phyloP scores from a whole-genome alignment of 2,329 filamentous ascomycete species.

The Nannizzia gypsea region DNA sequence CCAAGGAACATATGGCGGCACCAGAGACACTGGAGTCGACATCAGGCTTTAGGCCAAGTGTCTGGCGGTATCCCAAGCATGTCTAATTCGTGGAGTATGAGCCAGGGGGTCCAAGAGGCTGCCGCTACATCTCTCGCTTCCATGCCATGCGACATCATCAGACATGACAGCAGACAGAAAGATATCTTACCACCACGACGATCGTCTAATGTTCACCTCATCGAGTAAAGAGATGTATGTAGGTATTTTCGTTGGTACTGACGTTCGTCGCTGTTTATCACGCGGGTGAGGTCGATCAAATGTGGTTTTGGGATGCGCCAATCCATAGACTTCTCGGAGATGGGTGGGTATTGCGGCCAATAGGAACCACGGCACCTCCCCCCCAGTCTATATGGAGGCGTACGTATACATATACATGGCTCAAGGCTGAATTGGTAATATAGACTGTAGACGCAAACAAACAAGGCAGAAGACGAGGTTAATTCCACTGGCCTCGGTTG shows the following conservation, averaged over 20 bases:
- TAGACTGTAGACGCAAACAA: not conserved
- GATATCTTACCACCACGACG: not conserved
- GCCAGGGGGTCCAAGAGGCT: not conserved
- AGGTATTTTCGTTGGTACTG: not conserved
- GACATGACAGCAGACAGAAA: not conserved
- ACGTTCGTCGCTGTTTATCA: not conserved
- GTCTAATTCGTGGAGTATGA: not conserved
- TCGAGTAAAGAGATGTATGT: not conserved
- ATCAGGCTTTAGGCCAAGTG: not conserved
- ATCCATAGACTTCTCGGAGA: not conserved
- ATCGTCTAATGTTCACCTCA: not conserved
- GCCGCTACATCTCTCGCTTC: not conserved
- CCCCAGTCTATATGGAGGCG: not conserved
- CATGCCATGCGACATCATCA: not conserved
- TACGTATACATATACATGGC: not conserved
- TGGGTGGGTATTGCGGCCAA: not conserved
- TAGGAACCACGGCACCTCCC: conserved; percentile 1
- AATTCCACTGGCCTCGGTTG: not conserved
- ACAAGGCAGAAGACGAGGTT: not conserved
- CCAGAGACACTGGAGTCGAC: not conserved
- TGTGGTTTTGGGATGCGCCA: not conserved
- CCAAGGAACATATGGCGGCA: conserved; percentile 2
- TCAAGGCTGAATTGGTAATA: not conserved
- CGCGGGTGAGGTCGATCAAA: not conserved
- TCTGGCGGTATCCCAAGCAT: not conserved